Conservation (phyloP, 2,329 filamentous ascomycete genomes). For the Nemania abortiva region DNA sequence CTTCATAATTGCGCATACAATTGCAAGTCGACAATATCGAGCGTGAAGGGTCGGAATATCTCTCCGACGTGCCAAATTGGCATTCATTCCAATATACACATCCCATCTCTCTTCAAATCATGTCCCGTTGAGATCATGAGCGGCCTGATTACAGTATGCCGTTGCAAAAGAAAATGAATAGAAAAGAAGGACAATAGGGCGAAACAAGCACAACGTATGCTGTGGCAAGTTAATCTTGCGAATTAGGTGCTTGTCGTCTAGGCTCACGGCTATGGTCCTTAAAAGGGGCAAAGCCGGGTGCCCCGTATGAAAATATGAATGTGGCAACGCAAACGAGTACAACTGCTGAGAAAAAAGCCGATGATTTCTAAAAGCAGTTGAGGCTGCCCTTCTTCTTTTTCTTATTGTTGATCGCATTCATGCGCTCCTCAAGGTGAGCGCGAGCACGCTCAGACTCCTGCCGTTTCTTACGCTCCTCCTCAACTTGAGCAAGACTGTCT, state of each 20-base stretch:
- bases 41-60: constrained; percentile 24
- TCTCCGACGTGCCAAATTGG: constrained; percentile 27
- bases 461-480: constrained; percentile 95
- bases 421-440: constrained; percentile 91
- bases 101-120: constrained; percentile 46
- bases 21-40: constrained; percentile 31
- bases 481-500: constrained; percentile 83
- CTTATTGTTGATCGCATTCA: constrained; percentile 91
- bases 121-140: constrained; percentile 48
- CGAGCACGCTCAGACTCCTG: constrained; percentile 89
- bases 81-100: constrained; percentile 45
- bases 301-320: constrained; percentile 3
- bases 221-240: constrained; percentile 14
- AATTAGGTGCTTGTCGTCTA: constrained; percentile 18
- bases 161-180: constrained; percentile 36
- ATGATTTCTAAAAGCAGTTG: constrained; percentile 87
- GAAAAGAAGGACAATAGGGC: constrained; percentile 36
- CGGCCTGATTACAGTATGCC: constrained; percentile 35
- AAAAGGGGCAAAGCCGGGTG: neutral
- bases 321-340: constrained; percentile 35
- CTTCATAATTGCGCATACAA: constrained; percentile 27
- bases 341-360: constrained; percentile 31
- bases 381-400: constrained; percentile 96
- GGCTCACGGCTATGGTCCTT: neutral
- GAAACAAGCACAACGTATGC: constrained; percentile 24